phyloP scores from a whole-genome alignment of 371 early-diverging fungal genomes.

The Chytridium lagenaria region DNA sequence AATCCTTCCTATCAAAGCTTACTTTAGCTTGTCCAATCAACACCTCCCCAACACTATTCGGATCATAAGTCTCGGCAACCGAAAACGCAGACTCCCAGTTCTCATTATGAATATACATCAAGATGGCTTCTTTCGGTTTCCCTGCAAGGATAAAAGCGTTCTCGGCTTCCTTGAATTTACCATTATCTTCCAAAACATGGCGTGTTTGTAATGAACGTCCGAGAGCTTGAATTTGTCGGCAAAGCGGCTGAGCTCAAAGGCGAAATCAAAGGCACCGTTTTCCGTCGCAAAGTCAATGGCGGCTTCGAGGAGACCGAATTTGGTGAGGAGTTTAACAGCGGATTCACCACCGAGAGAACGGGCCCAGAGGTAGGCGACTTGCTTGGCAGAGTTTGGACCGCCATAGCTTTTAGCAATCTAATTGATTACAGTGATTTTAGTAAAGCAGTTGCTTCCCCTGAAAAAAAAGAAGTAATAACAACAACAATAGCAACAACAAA shows the following conservation, averaged over 20 bases:
- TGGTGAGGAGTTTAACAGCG: slow-evolving; percentile 64
- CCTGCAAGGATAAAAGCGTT: slow-evolving; percentile 59
- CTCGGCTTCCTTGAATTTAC: slow-evolving; percentile 64
- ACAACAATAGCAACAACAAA: not conserved
- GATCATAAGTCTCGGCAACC: slow-evolving; percentile 62
- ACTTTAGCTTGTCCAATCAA: slow-evolving; percentile 62
- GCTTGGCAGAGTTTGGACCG: slow-evolving; percentile 59
- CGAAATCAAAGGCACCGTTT: slow-evolving; percentile 67
- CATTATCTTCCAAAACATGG: slow-evolving; percentile 66
- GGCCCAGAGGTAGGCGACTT: slow-evolving; percentile 69
- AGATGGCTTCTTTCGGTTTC: slow-evolving; percentile 65
- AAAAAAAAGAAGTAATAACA: not conserved
- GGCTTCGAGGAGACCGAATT: slow-evolving; percentile 59
- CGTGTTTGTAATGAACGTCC: slow-evolving; percentile 65
- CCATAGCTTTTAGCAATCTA: slow-evolving; percentile 62
- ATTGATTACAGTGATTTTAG: not conserved
- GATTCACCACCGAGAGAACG: slow-evolving; percentile 64
- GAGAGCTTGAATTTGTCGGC: slow-evolving; percentile 60
- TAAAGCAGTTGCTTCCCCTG: no score
- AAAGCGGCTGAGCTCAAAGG: slow-evolving; percentile 61
- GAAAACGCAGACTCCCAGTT: slow-evolving; percentile 61
- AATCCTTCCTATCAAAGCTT: slow-evolving; percentile 54
- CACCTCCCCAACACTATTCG: slow-evolving; percentile 56
- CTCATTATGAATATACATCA: slow-evolving; percentile 68
- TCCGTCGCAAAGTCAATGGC: slow-evolving; percentile 67